Conservation (phyloP, 306 rosid species). For the Dicorynia guianensis region DNA sequence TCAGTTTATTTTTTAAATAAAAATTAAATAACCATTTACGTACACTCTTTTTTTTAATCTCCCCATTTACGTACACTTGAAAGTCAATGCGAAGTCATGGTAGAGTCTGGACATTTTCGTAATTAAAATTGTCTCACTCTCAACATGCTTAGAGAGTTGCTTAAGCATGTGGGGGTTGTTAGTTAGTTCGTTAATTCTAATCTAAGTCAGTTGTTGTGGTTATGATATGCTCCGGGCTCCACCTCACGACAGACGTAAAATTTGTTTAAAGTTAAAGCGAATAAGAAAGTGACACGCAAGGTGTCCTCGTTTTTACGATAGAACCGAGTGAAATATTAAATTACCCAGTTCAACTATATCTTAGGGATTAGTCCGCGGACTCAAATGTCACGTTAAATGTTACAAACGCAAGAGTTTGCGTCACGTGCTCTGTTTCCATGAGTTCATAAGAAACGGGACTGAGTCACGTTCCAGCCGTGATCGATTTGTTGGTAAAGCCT, state of each 20-base stretch:
- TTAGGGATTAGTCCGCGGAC: background rate
- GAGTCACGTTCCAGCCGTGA: background rate
- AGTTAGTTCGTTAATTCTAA: constrained; percentile 14
- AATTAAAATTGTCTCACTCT: background rate
- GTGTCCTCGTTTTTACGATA: no score
- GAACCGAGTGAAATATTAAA: no score
- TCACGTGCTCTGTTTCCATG: background rate
- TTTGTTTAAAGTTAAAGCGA: no score
- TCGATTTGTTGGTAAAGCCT: no score
- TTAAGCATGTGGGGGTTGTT: background rate
- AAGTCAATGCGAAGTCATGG: no score
- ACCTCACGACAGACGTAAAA: background rate
- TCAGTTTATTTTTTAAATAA: no score
- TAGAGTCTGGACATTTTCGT: background rate
- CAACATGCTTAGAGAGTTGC: constrained; percentile 1
- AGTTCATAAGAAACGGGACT: no score
- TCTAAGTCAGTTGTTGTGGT: background rate
- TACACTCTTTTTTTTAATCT: no score
- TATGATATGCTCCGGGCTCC: background rate
- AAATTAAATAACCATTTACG: no score
- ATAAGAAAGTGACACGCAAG: background rate
- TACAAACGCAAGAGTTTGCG: background rate
- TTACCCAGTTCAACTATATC: background rate
- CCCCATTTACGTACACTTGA: no score
- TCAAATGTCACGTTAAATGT: background rate